These are phyloP conservation scores for Yamadazyma tumulicola DNA, from an alignment of 805 yeast species.

Conservation along the genomic window DNA sequence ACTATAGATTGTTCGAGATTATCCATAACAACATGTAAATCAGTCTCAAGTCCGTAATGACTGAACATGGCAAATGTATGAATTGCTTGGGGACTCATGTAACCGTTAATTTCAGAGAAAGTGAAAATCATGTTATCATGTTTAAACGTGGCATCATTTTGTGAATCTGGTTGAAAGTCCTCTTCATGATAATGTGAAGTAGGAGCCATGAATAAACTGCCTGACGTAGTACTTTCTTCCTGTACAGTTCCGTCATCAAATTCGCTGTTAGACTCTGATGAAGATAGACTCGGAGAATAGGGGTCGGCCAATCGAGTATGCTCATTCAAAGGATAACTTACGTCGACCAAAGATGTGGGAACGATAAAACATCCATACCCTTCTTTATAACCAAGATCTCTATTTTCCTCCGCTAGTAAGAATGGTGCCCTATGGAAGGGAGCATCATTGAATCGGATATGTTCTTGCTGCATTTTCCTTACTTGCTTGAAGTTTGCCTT, in stretches of 20 bases:
- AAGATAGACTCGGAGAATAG: background rate
- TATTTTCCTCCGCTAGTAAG: slow-evolving; percentile 50
- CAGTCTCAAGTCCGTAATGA: slow-evolving; percentile 29
- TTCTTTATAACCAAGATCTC: slow-evolving; percentile 46
- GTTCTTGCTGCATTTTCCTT: slow-evolving; percentile 56
- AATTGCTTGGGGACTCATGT: slow-evolving; percentile 44
- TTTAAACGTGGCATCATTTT: slow-evolving; percentile 38
- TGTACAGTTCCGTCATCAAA: no score
- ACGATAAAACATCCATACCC: slow-evolving; percentile 53
- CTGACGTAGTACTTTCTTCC: background rate
- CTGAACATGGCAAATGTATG: slow-evolving; percentile 35
- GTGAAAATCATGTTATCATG: slow-evolving; percentile 55
- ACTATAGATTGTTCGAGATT: slow-evolving; percentile 59
- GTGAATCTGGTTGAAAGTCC: slow-evolving; percentile 29
- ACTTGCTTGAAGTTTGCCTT: slow-evolving; percentile 45
- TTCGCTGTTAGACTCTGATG: background rate
- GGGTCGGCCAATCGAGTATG: slow-evolving; percentile 3
- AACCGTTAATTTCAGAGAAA: slow-evolving; percentile 48
- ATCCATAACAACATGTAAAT: slow-evolving; percentile 56
- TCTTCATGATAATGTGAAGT: slow-evolving; percentile 24
- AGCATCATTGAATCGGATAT: slow-evolving; percentile 68
- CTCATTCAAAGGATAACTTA: slow-evolving; percentile 55
- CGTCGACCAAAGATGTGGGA: slow-evolving; percentile 60
- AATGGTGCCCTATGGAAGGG: slow-evolving; percentile 81
- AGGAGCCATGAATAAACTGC: slow-evolving; percentile 15